A percentile compares a stretch with the other conserved stretches of the same genome.
These are phyloP conservation scores for Mucor mucedo DNA, from an alignment of 371 early-diverging fungal species.

Conservation along the genomic window DNA sequence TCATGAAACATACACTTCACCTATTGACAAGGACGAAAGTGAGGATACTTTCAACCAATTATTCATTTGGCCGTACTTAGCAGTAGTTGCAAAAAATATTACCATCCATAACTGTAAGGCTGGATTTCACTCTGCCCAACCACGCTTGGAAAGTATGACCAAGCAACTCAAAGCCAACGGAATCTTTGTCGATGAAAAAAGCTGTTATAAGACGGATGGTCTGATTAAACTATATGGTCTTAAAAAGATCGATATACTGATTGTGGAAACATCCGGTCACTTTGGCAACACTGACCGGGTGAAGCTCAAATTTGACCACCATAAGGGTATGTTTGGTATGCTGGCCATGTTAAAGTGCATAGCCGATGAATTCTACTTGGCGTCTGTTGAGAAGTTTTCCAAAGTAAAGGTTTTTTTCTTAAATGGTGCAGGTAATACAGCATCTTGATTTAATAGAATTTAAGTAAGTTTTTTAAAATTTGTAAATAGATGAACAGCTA, in stretches of 20 bases:
- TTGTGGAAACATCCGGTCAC: slow-evolving; percentile 15
- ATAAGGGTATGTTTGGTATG: slow-evolving; percentile 25
- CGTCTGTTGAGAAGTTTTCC: slow-evolving; percentile 6
- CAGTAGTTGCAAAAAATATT: slow-evolving; percentile 6
- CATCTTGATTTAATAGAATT: neutral
- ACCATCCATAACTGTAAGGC: slow-evolving; percentile 3
- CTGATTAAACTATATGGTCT: too few species aligned
- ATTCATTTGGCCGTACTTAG: slow-evolving; percentile 14
- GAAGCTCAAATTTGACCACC: slow-evolving; percentile 16
- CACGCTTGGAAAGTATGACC: neutral
- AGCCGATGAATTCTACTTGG: slow-evolving; percentile 14
- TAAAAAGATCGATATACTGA: too few species aligned
- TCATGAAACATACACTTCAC: slow-evolving; percentile 8
- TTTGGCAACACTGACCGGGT: slow-evolving; percentile 9
- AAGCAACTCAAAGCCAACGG: too few species aligned
- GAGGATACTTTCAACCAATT: slow-evolving; percentile 21
- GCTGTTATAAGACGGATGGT: slow-evolving; percentile 22
- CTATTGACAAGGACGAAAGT: slow-evolving; percentile 10
- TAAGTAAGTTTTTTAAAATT: neutral
- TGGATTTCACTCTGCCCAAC: slow-evolving; percentile 12
- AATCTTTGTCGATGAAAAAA: slow-evolving; percentile 15
- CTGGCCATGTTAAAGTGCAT: slow-evolving; percentile 24
- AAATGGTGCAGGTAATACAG: slow-evolving; percentile 20
- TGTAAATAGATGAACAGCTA: slow-evolving; percentile 11
- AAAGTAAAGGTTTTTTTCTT: slow-evolving; percentile 21